These are phyloP conservation scores for Linderniella brevidens DNA, from an alignment of 257 asterid genomes.

Conservation along the genomic window DNA sequence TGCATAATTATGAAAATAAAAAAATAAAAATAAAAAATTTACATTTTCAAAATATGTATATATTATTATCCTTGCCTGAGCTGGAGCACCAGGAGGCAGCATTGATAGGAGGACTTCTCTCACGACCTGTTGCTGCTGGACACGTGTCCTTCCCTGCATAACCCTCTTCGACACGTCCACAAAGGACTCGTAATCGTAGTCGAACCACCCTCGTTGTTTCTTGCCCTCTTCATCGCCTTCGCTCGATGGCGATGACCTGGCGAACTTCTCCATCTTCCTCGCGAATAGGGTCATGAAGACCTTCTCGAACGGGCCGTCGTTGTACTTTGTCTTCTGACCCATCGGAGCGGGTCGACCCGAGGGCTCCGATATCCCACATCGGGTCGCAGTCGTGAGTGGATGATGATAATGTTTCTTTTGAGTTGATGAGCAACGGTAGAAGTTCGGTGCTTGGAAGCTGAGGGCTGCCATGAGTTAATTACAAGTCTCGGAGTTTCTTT, in stretches of 20 bases:
- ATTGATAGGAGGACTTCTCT: slow-evolving; percentile 79
- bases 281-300: slow-evolving; percentile 73
- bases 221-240: slow-evolving; percentile 9
- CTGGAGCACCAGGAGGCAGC: slow-evolving; percentile 97
- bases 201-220: slow-evolving; percentile 36
- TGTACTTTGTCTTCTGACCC: slow-evolving; percentile 85
- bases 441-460: slow-evolving; percentile 23
- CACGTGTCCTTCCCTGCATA: slow-evolving; percentile 52
- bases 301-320: slow-evolving; percentile 67
- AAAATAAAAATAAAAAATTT: neutral
- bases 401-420: neutral
- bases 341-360: slow-evolving; percentile 82
- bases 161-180: slow-evolving; percentile 63
- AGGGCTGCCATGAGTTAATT: slow-evolving; percentile 34
- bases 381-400: slow-evolving; percentile 8
- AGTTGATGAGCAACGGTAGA: slow-evolving; percentile 9
- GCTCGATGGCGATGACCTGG: too few relatives aligned
- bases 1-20: slow-evolving; percentile 11
- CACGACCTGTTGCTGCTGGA: slow-evolving; percentile 74
- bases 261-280: slow-evolving; percentile 75
- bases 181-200: slow-evolving; percentile 71
- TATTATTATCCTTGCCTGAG: slow-evolving; percentile 38
- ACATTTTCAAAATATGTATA: too few relatives aligned
- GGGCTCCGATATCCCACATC: slow-evolving; percentile 76
- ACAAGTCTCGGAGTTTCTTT: too few relatives aligned